These are phyloP conservation scores for Torulaspora maleeae DNA, from an alignment of 805 yeast species.

Conservation along the genomic window DNA sequence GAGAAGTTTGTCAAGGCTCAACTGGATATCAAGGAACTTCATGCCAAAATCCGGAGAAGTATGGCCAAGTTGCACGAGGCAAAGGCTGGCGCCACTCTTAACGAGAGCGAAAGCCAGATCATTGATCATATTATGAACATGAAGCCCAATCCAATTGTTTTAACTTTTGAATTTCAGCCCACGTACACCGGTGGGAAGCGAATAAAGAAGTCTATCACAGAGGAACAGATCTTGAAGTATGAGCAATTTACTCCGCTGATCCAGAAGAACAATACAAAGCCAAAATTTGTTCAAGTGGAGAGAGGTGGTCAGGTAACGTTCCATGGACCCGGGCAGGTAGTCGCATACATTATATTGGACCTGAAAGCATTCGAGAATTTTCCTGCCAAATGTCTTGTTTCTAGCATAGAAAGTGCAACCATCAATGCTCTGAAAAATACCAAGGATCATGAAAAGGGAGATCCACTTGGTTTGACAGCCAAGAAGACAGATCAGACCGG, in stretches of 20 bases:
- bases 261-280: conserved; percentile 37
- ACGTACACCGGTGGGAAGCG: conserved; percentile 92
- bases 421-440: conserved; percentile 41
- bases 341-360: conserved; percentile 75
- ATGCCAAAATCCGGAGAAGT: conserved; percentile 44
- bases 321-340: conserved; percentile 95
- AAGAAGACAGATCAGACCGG: conserved; percentile 72
- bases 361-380: conserved; percentile 53
- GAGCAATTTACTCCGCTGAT: conserved; percentile 27
- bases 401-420: conserved; percentile 55
- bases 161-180: conserved; percentile 81
- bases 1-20: conserved; percentile 51
- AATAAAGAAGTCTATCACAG: conserved; percentile 50
- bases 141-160: conserved; percentile 61
- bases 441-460: conserved; percentile 7
- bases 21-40: conserved; percentile 52
- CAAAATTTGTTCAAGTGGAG: conserved; percentile 67
- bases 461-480: conserved; percentile 21
- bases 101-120: conserved; percentile 45
- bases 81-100: conserved; percentile 33
- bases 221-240: conserved; percentile 24
- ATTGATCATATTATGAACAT: conserved; percentile 41
- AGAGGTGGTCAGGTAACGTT: conserved; percentile 96
- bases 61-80: conserved; percentile 38
- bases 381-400: conserved; percentile 61